Percentiles rank a stretch among this genome's conserved stretches.
Conservation (phyloP, 2,329 filamentous ascomycete genomes). For the Thelonectria olida region DNA sequence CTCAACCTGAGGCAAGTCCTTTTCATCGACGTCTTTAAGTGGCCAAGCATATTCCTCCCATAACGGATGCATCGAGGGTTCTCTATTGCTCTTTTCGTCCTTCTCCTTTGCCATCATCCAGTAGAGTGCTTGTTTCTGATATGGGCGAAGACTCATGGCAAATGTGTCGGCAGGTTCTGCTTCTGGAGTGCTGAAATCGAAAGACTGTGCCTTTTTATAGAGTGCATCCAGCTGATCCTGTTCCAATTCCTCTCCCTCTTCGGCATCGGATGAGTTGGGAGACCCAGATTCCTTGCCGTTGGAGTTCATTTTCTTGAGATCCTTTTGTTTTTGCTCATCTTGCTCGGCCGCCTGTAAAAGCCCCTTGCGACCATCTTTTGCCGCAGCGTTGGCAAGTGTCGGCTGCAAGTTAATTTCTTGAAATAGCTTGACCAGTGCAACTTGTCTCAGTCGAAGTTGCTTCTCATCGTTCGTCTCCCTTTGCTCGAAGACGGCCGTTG, state of each 20-base stretch:
- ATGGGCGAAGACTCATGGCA: slow-evolving; percentile 83
- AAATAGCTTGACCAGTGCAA: slow-evolving; percentile 87
- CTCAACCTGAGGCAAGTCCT: slow-evolving; percentile 72
- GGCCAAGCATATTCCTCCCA: slow-evolving; percentile 98
- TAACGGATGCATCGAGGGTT: slow-evolving; percentile 91
- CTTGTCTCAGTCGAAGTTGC: slow-evolving; percentile 82
- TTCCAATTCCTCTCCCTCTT: slow-evolving; percentile 91
- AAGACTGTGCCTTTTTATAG: slow-evolving; percentile 96
- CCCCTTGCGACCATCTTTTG: slow-evolving; percentile 83
- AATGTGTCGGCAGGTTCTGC: slow-evolving; percentile 86
- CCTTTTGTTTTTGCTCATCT: slow-evolving; percentile 78
- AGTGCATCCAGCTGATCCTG: slow-evolving; percentile 94
- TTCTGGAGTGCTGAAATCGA: slow-evolving; percentile 92
- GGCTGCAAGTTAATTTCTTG: slow-evolving; percentile 88
- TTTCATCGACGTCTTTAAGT: slow-evolving; percentile 84
- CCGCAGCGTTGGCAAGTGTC: slow-evolving; percentile 76
- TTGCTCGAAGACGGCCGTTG: slow-evolving; percentile 80
- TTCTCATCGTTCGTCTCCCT: slow-evolving; percentile 89
- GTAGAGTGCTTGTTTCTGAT: slow-evolving; percentile 93
- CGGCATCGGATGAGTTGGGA: slow-evolving; percentile 70
- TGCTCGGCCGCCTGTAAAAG: slow-evolving; percentile 88
- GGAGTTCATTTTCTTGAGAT: slow-evolving; percentile 49
- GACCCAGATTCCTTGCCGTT: slow-evolving; percentile 52
- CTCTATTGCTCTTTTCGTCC: slow-evolving; percentile 74
- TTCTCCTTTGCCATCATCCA: slow-evolving; percentile 98